A percentile compares a stretch with the other conserved stretches of the same genome.
Conservation (phyloP, 495 filamentous ascomycete species). For the Talaromyces trachyspermus region DNA sequence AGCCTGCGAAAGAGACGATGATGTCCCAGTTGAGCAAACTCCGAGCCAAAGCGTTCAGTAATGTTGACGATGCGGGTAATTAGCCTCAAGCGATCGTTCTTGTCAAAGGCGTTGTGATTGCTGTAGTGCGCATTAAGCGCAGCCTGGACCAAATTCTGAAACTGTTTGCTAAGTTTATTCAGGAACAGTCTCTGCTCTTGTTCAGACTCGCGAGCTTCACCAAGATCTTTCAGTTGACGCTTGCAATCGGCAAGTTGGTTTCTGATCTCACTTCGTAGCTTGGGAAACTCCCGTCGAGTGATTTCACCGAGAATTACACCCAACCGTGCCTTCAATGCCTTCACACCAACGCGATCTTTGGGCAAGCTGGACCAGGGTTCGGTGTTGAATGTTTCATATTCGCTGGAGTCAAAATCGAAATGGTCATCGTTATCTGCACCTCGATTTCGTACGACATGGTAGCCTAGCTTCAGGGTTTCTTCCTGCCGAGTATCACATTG, state of each 20-base stretch:
- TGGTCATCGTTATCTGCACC: slow-evolving; percentile 7
- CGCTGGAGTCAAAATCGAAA: no score
- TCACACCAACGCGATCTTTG: slow-evolving; percentile 41
- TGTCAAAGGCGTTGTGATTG: slow-evolving; percentile 23
- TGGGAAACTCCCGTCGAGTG: slow-evolving; percentile 43
- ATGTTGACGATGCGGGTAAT: slow-evolving; percentile 33
- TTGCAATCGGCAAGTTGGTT: slow-evolving; percentile 22
- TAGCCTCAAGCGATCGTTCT: slow-evolving; percentile 19
- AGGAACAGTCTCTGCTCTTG: slow-evolving; percentile 36
- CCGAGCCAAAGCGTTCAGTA: slow-evolving; percentile 17
- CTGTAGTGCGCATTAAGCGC: slow-evolving; percentile 37
- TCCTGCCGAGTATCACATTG: slow-evolving; percentile 6
- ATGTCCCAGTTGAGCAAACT: slow-evolving; percentile 29
- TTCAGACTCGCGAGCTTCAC: slow-evolving; percentile 27
- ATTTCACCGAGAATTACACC: slow-evolving; percentile 35
- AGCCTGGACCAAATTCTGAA: slow-evolving; percentile 23
- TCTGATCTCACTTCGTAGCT: slow-evolving; percentile 34
- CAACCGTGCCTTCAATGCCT: slow-evolving; percentile 33
- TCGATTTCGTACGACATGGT: slow-evolving; percentile 9
- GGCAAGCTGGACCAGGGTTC: slow-evolving; percentile 40
- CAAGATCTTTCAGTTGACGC: slow-evolving; percentile 29
- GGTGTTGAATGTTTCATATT: no score
- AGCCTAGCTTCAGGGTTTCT: slow-evolving; percentile 8
- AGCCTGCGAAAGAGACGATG: slow-evolving; percentile 8
- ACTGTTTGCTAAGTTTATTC: slow-evolving; percentile 24